Base-by-base conservation (phyloP, 257 asterid genomes). In the Petunia secreta region DNA sequence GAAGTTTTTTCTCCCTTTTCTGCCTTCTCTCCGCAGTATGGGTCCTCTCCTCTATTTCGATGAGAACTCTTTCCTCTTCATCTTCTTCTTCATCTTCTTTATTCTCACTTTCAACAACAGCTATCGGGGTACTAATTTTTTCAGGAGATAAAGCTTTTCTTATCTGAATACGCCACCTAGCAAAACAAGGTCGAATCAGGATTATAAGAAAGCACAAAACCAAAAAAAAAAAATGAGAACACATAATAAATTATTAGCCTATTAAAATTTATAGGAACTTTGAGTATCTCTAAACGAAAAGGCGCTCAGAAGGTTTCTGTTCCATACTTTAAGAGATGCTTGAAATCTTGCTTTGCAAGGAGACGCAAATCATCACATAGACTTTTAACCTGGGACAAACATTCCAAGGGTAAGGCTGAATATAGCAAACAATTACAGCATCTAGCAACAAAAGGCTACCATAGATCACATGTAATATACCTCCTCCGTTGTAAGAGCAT, bases 331-430 rank as follows among this genome's bases (percentile, higher is more conserved):
- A 96, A 41, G 73, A 94, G 90, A 89, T 90, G 86, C 92, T 90
- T 94, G 80, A 96, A 92, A 62, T 94, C 98, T 87, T 96, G 98
- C 89, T 92, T 96, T 79, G 98, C 98, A 59, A 92, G 71, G 84
- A 96, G 93, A 34, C 92, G 91, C 63, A 94, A 88, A 85, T 96
- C 98, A 46, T 94, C 99, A 63, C 98, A 96, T 14, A 91, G 89
- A 77, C 92, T 88, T 87, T 86, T 96, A 77, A 96, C 92, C 98
- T 96, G 86, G 78, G 50, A 65, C 44, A 48, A 71, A 50, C 3
- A 2, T 69, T 25, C n/a, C 3, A 71, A 71, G 44, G 58, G 77
- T 71, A 48, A 71, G 77, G 44, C 44, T 71, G 57, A 48, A 2
- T 43, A 71, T 34, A 71, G 34, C 34, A 71, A 71, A 36, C 60